Base-by-base conservation (phyloP, 139 green algal species). In the Parachlorella kessleri region DNA sequence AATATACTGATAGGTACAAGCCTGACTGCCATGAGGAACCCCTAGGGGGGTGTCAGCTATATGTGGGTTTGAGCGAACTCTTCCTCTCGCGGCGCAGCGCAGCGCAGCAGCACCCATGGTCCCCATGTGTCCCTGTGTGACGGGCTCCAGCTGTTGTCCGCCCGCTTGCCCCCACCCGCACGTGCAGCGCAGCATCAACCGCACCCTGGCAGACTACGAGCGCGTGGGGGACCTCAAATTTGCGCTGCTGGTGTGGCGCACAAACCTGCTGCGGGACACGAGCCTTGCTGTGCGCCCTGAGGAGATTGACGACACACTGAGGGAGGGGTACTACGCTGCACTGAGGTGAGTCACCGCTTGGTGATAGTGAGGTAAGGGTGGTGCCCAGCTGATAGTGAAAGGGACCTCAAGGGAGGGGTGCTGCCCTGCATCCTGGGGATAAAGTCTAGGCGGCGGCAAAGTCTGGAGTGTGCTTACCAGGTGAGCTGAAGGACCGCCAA, bases 241-340 rank as follows among this genome's bases (percentile, higher is more conserved):
- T 72, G 81, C 40, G 2, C 33, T 85, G 66, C 77, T 85, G 30
- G 81, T 83, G 10, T 85, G 81, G 81, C 78, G 68, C 6, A 41
- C 40, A 3, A 78, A 76, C 66, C 72, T 85, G 38, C 55, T 66
- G 53, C 66, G 73, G 5, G 80, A 85, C 42, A 26, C 72, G 9
- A 55, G 39, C 1, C 37, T 83, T 41, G 33, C 8, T 32, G 9
- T 9, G 9, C 23, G 41, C 32, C 6, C 53, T 33, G 30, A 73
- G 69, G 75, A 80, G 66, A 4, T 55, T 54, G 38, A 81, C 24
- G 39, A 24, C 0, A 75, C 26, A 14, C 21, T 76, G 28, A 21
- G 26, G n/a, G 41, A 35, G 18, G 76, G 53, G 6, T 81, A 73
- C 54, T 10, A 23, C 33, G 66, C 77, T 41, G 76, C 39, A 8